Evolutionary conservation across 306 rosid species (phyloP), one percentile per base, ranked within the genome.

Genomic region (Inga oerstediana): DNA sequence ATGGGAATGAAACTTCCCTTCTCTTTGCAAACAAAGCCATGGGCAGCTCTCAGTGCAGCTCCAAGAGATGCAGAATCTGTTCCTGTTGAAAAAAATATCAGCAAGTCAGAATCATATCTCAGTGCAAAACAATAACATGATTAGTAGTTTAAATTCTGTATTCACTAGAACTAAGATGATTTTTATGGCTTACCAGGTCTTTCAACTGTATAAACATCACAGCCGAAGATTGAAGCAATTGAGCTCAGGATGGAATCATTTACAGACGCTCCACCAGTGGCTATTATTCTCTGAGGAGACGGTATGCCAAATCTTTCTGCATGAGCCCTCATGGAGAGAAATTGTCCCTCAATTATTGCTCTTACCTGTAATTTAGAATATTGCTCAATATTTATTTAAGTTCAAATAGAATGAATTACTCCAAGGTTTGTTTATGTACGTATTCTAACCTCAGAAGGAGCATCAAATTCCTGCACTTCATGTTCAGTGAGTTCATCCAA

Each of bases 241-340:
- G 92, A 68, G 83, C 83, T 80, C 52, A 96, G 98, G 77, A 96
- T 96, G 82, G 77, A 54, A n/a, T 82, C 83, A 88, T 92, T 96
- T 35, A 91, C 88, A 22, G 99, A 96, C 10, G 98, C 99, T 79
- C 99, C 99, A 9, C 99, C 99, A 2, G 99, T 96, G 73, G 98
- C 99, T 87, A 96, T 96, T 64, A 96, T 88, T 83, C 97, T 89
- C 78, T 84, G 90, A 49, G 99, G 98, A 76, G 98, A 98, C 79
- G 98, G 97, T 97, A 96, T 91, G 74, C 99, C 99, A 44, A 92
- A 90, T 86, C 99, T 92, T 87, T 96, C 99, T 14, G 97, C 94
- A 84, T 96, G 99, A 82, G 94, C 98, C 37, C 97, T 88, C 97
- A 96, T 92, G 8, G 99, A 96, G 46, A 92, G 87, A 66, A 96